A percentile compares a stretch with the other conserved stretches of the same genome.
These are phyloP conservation scores for Botrytis fabae DNA, from an alignment of 2,329 filamentous ascomycete species.

Conservation along the genomic window DNA sequence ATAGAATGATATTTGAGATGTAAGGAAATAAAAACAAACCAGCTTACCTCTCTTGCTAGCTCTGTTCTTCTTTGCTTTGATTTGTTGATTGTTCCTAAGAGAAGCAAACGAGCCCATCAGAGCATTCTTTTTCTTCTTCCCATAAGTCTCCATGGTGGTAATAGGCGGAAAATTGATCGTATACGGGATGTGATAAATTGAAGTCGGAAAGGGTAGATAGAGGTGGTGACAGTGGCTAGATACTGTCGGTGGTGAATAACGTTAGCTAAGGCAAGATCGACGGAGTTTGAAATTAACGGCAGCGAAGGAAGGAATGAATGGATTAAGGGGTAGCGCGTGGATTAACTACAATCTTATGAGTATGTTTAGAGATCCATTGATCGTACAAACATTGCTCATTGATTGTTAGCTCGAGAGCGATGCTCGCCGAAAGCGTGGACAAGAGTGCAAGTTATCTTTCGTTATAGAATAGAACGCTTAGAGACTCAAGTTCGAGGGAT, in stretches of 20 bases:
- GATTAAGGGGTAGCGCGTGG: not conserved
- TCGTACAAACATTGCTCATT: not conserved
- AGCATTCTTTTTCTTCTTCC: constrained; percentile 32
- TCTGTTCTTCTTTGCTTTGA: constrained; percentile 16
- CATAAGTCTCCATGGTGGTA: constrained; percentile 30
- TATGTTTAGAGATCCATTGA: not conserved
- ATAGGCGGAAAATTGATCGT: not conserved
- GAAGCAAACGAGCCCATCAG: constrained; percentile 30
- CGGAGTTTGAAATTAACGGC: not conserved
- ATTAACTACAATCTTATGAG: not conserved
- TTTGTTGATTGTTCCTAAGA: constrained; percentile 26
- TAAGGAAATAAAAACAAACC: not conserved
- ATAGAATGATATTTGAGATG: constrained; percentile 20
- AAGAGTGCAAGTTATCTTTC: not conserved
- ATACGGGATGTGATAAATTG: not conserved
- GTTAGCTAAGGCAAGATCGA: constrained; percentile 12
- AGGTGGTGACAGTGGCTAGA: not conserved
- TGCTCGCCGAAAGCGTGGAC: not conserved
- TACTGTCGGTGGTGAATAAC: not conserved
- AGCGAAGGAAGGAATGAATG: not conserved
- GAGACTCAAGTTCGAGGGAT: not conserved
- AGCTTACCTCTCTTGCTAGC: constrained; percentile 2
- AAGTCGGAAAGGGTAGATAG: not conserved
- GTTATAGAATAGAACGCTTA: not conserved
- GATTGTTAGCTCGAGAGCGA: not conserved